phyloP scores from a whole-genome alignment of 1,139 yeast species.

The Pichia sp. region DNA sequence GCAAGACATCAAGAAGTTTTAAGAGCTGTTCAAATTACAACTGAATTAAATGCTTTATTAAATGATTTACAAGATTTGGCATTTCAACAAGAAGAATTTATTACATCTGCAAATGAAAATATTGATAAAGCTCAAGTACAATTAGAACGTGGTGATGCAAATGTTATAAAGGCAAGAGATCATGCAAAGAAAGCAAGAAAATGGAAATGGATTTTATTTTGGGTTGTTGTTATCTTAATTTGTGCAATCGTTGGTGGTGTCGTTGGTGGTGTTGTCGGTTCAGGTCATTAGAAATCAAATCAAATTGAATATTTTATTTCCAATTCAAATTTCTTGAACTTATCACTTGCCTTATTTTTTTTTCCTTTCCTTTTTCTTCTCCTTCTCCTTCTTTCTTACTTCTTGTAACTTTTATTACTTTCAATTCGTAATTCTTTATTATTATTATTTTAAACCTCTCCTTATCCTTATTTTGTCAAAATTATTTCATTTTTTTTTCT shows the following conservation, averaged over 20 bases:
- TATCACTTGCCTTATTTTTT: too few species aligned
- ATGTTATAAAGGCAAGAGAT: constrained; percentile 83
- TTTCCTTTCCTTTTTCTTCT: too few species aligned
- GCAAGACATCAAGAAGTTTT: constrained; percentile 93
- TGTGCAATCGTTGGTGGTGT: constrained; percentile 66
- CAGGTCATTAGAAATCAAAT: too few species aligned
- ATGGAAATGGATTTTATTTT: constrained; percentile 84
- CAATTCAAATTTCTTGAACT: too few species aligned
- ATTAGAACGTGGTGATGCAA: constrained; percentile 91
- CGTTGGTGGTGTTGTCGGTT: constrained; percentile 40
- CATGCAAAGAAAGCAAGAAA: constrained; percentile 87
- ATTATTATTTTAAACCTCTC: too few species aligned
- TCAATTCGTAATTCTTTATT: too few species aligned
- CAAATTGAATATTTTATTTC: too few species aligned
- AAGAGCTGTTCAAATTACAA: constrained; percentile 92
- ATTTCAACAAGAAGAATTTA: constrained; percentile 89
- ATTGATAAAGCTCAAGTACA: constrained; percentile 82
- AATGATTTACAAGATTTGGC: constrained; percentile 96
- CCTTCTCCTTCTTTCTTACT: too few species aligned
- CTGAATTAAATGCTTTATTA: constrained; percentile 90
- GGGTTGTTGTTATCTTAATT: constrained; percentile 55
- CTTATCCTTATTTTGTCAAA: too few species aligned
- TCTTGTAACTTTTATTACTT: too few species aligned
- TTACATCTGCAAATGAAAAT: constrained; percentile 77
- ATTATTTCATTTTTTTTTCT: too few species aligned